These are phyloP conservation scores for Pseudocercospora fuligena DNA, from an alignment of 2,329 filamentous ascomycete genomes.

Conservation along the genomic window DNA sequence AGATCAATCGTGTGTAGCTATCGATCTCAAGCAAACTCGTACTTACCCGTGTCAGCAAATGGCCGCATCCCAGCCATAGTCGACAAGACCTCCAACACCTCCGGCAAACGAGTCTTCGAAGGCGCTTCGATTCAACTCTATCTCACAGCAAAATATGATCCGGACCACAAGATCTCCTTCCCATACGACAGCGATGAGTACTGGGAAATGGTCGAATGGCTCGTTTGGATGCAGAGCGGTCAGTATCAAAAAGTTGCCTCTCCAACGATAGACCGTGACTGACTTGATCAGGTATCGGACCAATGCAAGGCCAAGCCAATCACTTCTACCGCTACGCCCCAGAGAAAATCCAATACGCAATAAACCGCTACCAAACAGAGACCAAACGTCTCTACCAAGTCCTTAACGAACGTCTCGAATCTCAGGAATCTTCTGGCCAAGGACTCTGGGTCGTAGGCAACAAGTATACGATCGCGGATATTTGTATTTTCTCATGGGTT, in stretches of 20 bases:
- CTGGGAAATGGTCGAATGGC: constrained; percentile 52
- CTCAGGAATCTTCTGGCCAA: constrained; percentile 26
- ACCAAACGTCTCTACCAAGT: constrained; percentile 55
- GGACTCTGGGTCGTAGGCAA: constrained; percentile 51
- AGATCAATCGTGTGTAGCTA: constrained; percentile 47
- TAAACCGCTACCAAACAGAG: constrained; percentile 55
- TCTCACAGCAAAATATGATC: constrained; percentile 51
- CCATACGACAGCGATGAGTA: constrained; percentile 44
- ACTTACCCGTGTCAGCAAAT: constrained; percentile 41
- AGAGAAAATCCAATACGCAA: constrained; percentile 50
- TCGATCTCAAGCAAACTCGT: too few species aligned
- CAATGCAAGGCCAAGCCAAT: constrained; percentile 50
- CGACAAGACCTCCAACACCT: constrained; percentile 40
- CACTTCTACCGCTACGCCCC: constrained; percentile 54
- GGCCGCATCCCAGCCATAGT: constrained; percentile 54
- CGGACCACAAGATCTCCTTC: constrained; percentile 40
- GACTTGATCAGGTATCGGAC: constrained; percentile 18
- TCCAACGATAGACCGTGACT: too few species aligned
- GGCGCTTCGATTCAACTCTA: constrained; percentile 54
- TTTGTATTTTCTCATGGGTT: constrained; percentile 54
- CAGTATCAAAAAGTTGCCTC: too few species aligned
- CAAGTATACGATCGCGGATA: constrained; percentile 53
- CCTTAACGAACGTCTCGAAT: constrained; percentile 48
- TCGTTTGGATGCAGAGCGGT: constrained; percentile 50
- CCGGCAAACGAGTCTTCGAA: constrained; percentile 47